phyloP scores from a whole-genome alignment of 2,329 filamentous ascomycete genomes.

The Apiospora saccharicola region DNA sequence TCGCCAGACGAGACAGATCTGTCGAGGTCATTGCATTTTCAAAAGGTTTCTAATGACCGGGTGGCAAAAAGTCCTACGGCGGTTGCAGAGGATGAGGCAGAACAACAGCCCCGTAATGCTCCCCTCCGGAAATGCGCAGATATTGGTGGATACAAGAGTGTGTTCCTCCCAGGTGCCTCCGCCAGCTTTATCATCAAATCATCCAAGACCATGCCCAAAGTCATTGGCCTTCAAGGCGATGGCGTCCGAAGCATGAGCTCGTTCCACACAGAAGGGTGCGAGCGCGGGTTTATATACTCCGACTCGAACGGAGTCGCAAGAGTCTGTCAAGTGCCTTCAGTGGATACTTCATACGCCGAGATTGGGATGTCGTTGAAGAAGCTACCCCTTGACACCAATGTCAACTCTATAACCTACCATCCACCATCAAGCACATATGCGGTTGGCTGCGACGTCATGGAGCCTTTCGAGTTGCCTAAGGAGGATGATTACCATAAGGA shows the following conservation, averaged over 20 bases:
- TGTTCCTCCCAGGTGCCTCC: constrained; percentile 83
- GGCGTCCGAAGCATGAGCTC: constrained; percentile 75
- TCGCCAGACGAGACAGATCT: constrained; percentile 52
- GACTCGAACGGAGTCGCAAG: constrained; percentile 76
- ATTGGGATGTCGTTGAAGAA: constrained; percentile 79
- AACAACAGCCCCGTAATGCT: constrained; percentile 54
- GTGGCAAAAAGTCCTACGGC: constrained; percentile 66
- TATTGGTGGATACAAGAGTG: constrained; percentile 78
- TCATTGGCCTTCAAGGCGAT: constrained; percentile 75
- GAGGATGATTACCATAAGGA: constrained; percentile 86
- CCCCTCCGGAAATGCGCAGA: constrained; percentile 67
- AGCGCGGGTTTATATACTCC: constrained; percentile 83
- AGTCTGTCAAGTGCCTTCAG: constrained; percentile 72
- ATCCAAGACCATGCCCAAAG: constrained; percentile 76
- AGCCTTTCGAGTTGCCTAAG: constrained; percentile 83
- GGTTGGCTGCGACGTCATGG: constrained; percentile 71
- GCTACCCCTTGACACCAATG: constrained; percentile 72
- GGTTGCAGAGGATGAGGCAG: constrained; percentile 58
- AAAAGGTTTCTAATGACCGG: constrained; percentile 74
- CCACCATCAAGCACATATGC: constrained; percentile 77
- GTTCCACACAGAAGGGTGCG: constrained; percentile 80
- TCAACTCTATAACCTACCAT: constrained; percentile 80
- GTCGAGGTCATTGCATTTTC: constrained; percentile 71
- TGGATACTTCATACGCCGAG: constrained; percentile 72
- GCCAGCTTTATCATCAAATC: constrained; percentile 86